These are phyloP conservation scores for Primulina huaijiensis DNA, from an alignment of 257 asterid genomes.

Conservation along the genomic window DNA sequence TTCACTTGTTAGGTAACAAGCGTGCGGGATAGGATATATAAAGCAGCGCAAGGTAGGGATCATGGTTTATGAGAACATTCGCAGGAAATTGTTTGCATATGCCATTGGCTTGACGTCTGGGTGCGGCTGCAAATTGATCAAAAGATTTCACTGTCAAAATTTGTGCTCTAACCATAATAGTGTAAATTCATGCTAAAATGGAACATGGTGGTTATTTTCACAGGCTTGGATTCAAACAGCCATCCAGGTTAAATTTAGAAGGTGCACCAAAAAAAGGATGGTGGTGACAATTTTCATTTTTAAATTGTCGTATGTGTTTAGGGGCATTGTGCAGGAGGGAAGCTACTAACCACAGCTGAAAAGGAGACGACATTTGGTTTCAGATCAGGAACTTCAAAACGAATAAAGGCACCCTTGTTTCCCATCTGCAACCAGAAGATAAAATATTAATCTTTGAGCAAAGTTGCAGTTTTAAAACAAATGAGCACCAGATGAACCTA, in stretches of 20 bases:
- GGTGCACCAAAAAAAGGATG: neutral
- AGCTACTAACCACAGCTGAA: slow-evolving; percentile 89
- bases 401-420: slow-evolving; percentile 97
- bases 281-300: neutral
- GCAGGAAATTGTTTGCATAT: slow-evolving; percentile 85
- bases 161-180: slow-evolving; percentile 4
- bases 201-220: neutral
- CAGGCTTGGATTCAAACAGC: neutral
- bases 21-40: slow-evolving; percentile 20
- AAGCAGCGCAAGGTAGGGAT: slow-evolving; percentile 11
- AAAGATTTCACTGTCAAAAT: neutral
- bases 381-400: slow-evolving; percentile 84
- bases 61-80: slow-evolving; percentile 60
- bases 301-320: neutral
- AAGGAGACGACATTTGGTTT: slow-evolving; percentile 83
- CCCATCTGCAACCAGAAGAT: slow-evolving; percentile 73
- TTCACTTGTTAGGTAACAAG: slow-evolving; percentile 29
- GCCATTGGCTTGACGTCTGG: slow-evolving; percentile 99
- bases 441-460: neutral
- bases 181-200: neutral
- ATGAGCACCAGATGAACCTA: no score
- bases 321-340: slow-evolving; percentile 17
- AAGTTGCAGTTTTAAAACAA: no score
- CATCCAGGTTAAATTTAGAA: neutral
- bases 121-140: slow-evolving; percentile 64